Evolutionary conservation across 2,329 filamentous ascomycete species (phyloP), one percentile per base, ranked within the genome.

Genomic region (Alternaria sp.): DNA sequence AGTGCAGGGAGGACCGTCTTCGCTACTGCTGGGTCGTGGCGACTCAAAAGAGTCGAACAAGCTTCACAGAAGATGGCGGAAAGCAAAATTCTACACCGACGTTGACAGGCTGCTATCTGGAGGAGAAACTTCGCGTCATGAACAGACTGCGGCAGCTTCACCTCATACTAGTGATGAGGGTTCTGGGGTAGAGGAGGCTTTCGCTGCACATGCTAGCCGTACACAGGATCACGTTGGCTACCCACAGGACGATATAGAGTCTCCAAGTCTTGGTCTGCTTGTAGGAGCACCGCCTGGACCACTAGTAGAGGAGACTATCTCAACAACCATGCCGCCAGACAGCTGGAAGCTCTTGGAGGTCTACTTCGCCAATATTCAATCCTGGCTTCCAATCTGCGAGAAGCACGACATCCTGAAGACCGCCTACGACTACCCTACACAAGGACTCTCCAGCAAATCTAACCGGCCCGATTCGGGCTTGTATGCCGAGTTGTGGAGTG

Each of bases 361-460:
- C 5, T 93, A 92, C 73, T 91, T 92, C 61, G 86, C 90, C 1
- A 92, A 92, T 68, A 92, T 89, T 0, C 90, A 93, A 73, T 88
- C 86, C 54, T 94, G 91, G 91, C 83, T 94, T 27, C 91, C 91
- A 0, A 88, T 94, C 27, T 81, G 90, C 11, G 89, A 92, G 64
- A 90, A 89, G 63, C 85, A 90, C 50, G 84, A 85, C 43, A 80
- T 92, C 5, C 80, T 90, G 30, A 85, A 84, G 27, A 79, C 83
- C 4, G 85, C 84, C n/a, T 88, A 87, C 68, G 80, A 83, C 7
- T 87, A 86, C 68, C 82, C 83, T 46, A 51, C 82, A 68, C 58
- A 82, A 74, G 59, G 85, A 25, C 66, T 81, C n/a, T 52, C 65
- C 0, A 62, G 74, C 9, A 62, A 64, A 12, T 48, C 66, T 4